Evolutionary conservation across 345 rosid species (phyloP), one percentile per base, ranked within the genome.

Genomic region (Populus tremula): DNA sequence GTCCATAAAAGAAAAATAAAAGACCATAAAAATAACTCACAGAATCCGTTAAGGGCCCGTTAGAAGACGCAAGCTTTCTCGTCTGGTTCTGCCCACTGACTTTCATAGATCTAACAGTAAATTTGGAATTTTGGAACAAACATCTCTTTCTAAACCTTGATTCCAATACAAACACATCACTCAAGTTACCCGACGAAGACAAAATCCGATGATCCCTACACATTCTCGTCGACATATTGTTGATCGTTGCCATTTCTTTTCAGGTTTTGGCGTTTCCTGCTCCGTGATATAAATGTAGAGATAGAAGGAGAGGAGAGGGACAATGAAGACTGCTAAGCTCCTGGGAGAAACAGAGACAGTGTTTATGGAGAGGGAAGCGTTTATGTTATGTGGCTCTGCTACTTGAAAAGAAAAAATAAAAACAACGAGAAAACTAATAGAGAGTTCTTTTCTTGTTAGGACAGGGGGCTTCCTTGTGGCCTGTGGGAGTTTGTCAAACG

Each of bases 41-140:
- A 47, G 84, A 25, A 63, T 77, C 75, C 61, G 74, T 33, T 13
- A 85, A 74, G 80, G 88, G 78, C 41, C 88, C 90, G 70, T 89
- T 89, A 0, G 73, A 79, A 45, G 88, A 78, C 65, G 75, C 71
- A 61, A 81, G 76, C 6, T 73, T 71, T 6, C 53, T 71, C 27
- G 53, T 66, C 5, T 29, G 82, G 74, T 70, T 80, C 49, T 78
- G 86, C 0, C 82, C 74, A 9, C 79, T 63, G 73, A 66, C 71
- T 69, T 72, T 76, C 76, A 80, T 84, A 80, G 91, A 89, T 86
- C 88, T 83, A 72, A 91, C 80, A 21, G 82, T 65, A 50, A 85
- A 84, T 21, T 54, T 33, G 62, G 67, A 81, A 53, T 84, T 84
- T 61, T 71, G 72, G 63, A 76, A 8, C 72, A 27, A 3, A 43